Conservation (phyloP, 208 protist species). For the Trypanosoma mega region DNA sequence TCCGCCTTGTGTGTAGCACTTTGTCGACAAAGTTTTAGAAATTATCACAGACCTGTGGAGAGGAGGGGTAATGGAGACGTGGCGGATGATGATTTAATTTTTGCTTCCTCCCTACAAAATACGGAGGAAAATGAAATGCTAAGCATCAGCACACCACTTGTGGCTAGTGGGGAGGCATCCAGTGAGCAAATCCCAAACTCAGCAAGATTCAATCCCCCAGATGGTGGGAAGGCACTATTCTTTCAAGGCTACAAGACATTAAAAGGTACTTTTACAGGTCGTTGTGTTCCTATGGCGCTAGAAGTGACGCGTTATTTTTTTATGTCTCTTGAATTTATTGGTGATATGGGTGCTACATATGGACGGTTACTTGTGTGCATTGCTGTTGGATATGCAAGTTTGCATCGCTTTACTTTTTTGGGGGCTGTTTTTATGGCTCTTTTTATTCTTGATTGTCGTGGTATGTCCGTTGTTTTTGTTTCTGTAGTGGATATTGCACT, state of each 20-base stretch:
- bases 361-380: constrained; percentile 13
- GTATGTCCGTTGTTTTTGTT: constrained; percentile 15
- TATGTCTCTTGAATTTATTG: background rate
- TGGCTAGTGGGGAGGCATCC: no score
- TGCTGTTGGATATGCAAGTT: constrained; percentile 10
- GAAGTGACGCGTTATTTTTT: constrained; percentile 14
- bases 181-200: no score
- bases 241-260: background rate
- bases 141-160: no score
- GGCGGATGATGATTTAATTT: background rate
- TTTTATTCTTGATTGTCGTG: constrained; percentile 14
- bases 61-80: background rate
- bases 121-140: no score
- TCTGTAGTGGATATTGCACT: constrained; percentile 6
- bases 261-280: constrained; percentile 9
- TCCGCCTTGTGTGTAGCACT: constrained; percentile 5
- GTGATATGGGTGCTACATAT: background rate
- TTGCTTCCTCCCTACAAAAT: no score
- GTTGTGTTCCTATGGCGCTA: constrained; percentile 12
- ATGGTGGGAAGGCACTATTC: background rate
- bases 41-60: background rate
- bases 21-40: constrained; percentile 6
- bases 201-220: no score
- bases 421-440: constrained; percentile 7
- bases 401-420: constrained; percentile 5